Percentiles rank a stretch among this genome's conserved stretches.
Evolutionary conservation across 2,329 filamentous ascomycete genomes (phyloP).

Genomic region (Sordariomycetes sp.): DNA sequence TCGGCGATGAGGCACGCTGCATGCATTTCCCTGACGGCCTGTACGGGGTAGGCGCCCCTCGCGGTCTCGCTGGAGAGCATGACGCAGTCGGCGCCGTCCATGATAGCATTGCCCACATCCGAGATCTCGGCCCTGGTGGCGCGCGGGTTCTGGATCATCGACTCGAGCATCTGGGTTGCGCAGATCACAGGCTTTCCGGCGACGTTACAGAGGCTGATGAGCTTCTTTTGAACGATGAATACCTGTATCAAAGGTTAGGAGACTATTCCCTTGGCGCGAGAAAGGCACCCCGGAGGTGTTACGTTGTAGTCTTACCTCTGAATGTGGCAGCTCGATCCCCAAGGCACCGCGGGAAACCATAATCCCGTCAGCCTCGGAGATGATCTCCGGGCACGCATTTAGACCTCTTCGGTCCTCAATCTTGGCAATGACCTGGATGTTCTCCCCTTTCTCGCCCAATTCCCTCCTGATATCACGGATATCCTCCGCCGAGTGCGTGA

Average conservation of each 20-base stretch:
- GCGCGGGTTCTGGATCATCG: slow-evolving; percentile 99
- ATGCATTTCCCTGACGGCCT: slow-evolving; percentile 96
- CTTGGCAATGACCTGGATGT: slow-evolving; percentile 95
- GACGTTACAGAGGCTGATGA: slow-evolving; percentile 99
- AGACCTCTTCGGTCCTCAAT: slow-evolving; percentile 62
- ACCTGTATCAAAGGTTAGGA: neutral
- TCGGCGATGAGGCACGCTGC: slow-evolving; percentile 94
- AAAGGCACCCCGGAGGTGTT: neutral
- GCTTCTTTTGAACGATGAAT: slow-evolving; percentile 99
- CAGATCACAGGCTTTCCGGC: slow-evolving; percentile 98
- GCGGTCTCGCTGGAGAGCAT: slow-evolving; percentile 99
- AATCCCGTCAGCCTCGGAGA: slow-evolving; percentile 1
- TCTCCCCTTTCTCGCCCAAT: slow-evolving; percentile 74
- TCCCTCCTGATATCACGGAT: slow-evolving; percentile 77
- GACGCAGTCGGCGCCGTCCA: slow-evolving; percentile 96
- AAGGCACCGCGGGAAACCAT: slow-evolving; percentile 20
- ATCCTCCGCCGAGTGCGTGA: slow-evolving; percentile 78
- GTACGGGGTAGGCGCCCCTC: slow-evolving; percentile 88
- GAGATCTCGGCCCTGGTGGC: slow-evolving; percentile 97
- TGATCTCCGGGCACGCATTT: slow-evolving; percentile 5
- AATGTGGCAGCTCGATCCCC: slow-evolving; percentile 26
- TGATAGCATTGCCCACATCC: slow-evolving; percentile 95
- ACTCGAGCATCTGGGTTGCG: slow-evolving; percentile 99
- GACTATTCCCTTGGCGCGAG: neutral
- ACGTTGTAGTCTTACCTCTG: neutral